These are phyloP conservation scores for Lunasporangiospora selenospora DNA, from an alignment of 192 early-diverging fungal species.

Conservation along the genomic window DNA sequence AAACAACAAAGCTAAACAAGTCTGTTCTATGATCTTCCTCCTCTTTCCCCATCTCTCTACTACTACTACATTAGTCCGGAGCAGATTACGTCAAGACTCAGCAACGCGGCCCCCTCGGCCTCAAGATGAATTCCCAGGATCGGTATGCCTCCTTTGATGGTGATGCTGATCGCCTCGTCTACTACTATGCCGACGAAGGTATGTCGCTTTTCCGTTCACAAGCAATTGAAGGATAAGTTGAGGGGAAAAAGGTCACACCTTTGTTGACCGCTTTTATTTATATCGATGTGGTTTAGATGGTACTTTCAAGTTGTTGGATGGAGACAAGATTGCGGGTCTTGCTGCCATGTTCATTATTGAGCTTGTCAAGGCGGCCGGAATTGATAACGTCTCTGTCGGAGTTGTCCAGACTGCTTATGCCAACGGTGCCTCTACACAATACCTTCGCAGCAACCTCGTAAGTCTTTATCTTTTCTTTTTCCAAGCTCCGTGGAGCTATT, in stretches of 20 bases:
- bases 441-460: conserved; percentile 89
- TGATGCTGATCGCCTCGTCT: conserved; percentile 98
- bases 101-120: conserved; percentile 79
- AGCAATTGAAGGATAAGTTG: too few species aligned
- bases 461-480: conserved; percentile 2
- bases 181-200: conserved; percentile 88
- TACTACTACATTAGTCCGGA: conserved; percentile 67
- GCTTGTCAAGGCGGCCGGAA: conserved; percentile 79
- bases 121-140: conserved; percentile 66
- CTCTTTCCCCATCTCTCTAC: background rate
- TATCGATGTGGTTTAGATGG: too few species aligned
- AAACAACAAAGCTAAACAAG: background rate
- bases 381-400: conserved; percentile 85
- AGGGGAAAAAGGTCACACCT: too few species aligned
- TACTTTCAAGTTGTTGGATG: conserved; percentile 92
- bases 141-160: conserved; percentile 95
- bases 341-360: conserved; percentile 95
- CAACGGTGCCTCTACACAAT: conserved; percentile 95
- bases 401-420: conserved; percentile 99
- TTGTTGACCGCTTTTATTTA: too few species aligned
- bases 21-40: conserved; percentile 1
- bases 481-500: background rate
- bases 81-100: conserved; percentile 98
- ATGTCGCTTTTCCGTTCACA: too few species aligned
- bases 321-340: conserved; percentile 98